Conservation (phyloP, 2,329 filamentous ascomycete genomes). For the Fusarium chuoi region DNA sequence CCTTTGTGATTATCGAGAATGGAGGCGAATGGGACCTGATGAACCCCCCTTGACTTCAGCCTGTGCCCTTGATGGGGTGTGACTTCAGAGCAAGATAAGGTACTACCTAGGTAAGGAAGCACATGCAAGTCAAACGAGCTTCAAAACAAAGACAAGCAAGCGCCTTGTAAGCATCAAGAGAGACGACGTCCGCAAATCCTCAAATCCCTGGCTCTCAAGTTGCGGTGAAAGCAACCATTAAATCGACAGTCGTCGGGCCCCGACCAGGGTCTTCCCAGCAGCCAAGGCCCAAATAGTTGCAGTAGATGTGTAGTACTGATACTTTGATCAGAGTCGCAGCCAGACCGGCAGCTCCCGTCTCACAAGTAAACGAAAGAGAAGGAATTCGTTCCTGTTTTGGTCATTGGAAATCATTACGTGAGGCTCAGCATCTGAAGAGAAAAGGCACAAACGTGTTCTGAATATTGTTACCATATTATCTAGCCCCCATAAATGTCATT, state of each 20-base stretch:
- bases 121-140: constrained; percentile 8
- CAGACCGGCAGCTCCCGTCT: neutral
- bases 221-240: constrained; percentile 44
- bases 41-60: neutral
- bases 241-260: constrained; percentile 28
- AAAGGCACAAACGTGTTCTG: neutral
- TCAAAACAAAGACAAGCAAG: neutral
- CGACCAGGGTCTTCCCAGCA: constrained; percentile 41
- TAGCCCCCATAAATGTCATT: neutral
- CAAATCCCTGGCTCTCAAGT: constrained; percentile 40
- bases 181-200: constrained; percentile 22
- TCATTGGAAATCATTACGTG: neutral
- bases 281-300: constrained; percentile 10
- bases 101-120: constrained; percentile 14
- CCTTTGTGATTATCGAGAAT: constrained; percentile 7
- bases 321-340: neutral
- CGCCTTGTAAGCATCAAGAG: constrained; percentile 20
- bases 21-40: constrained; percentile 1
- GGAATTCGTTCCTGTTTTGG: neutral
- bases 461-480: neutral
- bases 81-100: constrained; percentile 4
- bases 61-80: constrained; percentile 1
- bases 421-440: neutral
- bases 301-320: constrained; percentile 6
- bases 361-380: neutral